Conservation (phyloP, 345 rosid genomes). For the Hibiscus mutabilis region DNA sequence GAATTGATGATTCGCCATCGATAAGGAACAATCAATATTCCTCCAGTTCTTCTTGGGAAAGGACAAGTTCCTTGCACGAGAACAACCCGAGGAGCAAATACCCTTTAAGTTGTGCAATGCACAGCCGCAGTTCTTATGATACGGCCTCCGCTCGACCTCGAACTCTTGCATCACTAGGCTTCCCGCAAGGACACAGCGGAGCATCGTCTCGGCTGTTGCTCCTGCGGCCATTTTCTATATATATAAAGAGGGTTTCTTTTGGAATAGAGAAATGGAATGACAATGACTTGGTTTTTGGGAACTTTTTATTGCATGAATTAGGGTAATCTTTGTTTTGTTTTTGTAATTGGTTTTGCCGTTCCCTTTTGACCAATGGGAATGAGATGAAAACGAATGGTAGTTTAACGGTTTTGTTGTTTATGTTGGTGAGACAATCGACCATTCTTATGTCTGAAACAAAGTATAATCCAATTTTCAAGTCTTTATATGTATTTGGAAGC, state of each 20-base stretch:
- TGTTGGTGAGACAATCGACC: neutral
- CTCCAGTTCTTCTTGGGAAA: constrained; percentile 9
- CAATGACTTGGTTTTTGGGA: no score
- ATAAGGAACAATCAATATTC: constrained; percentile 3
- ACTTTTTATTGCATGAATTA: no score
- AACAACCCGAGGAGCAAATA: neutral
- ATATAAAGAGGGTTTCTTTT: neutral
- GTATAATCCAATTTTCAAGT: neutral
- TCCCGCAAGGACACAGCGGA: constrained; percentile 13
- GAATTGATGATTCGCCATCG: neutral
- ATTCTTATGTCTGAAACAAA: neutral
- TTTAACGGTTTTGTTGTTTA: neutral
- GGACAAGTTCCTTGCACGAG: neutral
- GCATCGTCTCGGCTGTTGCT: constrained; percentile 14
- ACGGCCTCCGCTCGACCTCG: constrained; percentile 20
- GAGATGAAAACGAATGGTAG: neutral
- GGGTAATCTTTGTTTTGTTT: no score
- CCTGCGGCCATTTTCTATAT: constrained; percentile 6
- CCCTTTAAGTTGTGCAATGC: constrained; percentile 21
- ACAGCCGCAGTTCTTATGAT: constrained; percentile 25
- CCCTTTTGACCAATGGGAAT: neutral
- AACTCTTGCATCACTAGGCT: constrained; percentile 14
- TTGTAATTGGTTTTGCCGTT: no score
- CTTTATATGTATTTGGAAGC: neutral
- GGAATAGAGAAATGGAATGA: neutral